These are phyloP conservation scores for Pterulicium gracile DNA, from an alignment of 1,284 basidiomycete species.

Conservation along the genomic window DNA sequence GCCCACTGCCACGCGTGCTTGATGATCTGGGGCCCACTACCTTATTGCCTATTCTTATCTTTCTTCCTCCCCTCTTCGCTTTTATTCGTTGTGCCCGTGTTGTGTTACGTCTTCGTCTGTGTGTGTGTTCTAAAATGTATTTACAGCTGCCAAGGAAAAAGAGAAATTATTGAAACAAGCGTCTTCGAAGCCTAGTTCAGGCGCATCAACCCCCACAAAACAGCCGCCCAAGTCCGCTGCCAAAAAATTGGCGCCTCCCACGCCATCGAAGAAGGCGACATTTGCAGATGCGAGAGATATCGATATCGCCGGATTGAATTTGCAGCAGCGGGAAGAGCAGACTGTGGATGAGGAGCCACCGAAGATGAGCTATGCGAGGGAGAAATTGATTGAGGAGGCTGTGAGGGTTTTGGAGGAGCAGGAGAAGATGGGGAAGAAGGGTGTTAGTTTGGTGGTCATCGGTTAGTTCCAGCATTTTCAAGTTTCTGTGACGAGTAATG, in stretches of 20 bases:
- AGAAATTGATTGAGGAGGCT: conserved; percentile 82
- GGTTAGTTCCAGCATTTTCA: conserved; percentile 57
- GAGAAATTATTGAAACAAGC: conserved; percentile 56
- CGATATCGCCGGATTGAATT: conserved; percentile 70
- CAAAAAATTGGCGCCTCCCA: conserved; percentile 23
- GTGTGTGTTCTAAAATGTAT: conserved; percentile 27
- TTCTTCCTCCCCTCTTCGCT: too few relatives aligned
- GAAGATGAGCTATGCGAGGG: conserved; percentile 64
- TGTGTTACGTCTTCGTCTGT: conserved; percentile 16
- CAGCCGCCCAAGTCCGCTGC: conserved; percentile 21
- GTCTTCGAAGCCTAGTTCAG: conserved; percentile 17
- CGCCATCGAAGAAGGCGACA: conserved; percentile 24
- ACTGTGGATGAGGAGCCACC: conserved; percentile 41
- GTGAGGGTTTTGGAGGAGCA: conserved; percentile 37
- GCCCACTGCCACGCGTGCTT: conserved; percentile 10
- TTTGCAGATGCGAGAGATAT: conserved; percentile 30
- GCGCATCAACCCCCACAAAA: conserved; percentile 32
- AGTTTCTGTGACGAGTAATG: conserved; percentile 5
- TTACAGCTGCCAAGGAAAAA: conserved; percentile 63
- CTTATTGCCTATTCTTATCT: conserved; percentile 18
- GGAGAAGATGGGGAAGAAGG: conserved; percentile 49
- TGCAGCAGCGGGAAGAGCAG: conserved; percentile 37
- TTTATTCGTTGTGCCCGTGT: too few relatives aligned
- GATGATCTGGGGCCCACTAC: conserved; percentile 15
- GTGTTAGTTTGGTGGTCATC: conserved; percentile 85